Base-by-base conservation (phyloP, 139 green algal species). In the Eudorina sp. region DNA sequence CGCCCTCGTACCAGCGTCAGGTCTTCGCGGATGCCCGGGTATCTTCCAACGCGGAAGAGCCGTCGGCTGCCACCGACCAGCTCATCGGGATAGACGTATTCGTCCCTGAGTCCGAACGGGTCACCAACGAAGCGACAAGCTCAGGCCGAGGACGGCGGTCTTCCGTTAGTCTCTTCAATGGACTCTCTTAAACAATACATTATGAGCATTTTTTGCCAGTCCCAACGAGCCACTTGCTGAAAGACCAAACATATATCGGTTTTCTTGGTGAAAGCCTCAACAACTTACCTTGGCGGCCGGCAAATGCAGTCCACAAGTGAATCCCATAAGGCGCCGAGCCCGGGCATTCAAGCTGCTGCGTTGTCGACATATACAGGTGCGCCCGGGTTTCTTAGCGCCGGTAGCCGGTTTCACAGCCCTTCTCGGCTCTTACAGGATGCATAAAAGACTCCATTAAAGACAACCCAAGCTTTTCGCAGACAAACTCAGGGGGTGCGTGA, bases 241-340 rank as follows among this genome's bases (percentile, higher is more conserved):
- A n/a, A n/a, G n/a, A n/a, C n/a, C n/a, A n/a, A n/a, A n/a, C n/a
- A n/a, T n/a, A n/a, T n/a, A n/a, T n/a, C n/a, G n/a, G n/a, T n/a
- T n/a, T n/a, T n/a, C n/a, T n/a, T n/a, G n/a, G n/a, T n/a, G n/a
- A n/a, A n/a, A n/a, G n/a, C n/a, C n/a, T n/a, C n/a, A 43, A 70
- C 3, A 34, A 77, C 84, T 23, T 34, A 96, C 94, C 96, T 94
- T 14, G 96, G 96, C 6, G 96, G 96, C 14, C 96, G 89, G 84
- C 95, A 97, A 8, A 98, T 97, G 38, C 94, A 96, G 45, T 96
- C 94, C 2, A 98, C 94, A 21, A 98, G 93, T 79, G 95, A 90
- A 45, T 97, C 95, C 95, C 96, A 98, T 0, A 97, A 40, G 0
- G 80, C 86, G 8, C 45, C 62, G 11, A 93, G 64, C 3, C 70